Evolutionary conservation across 208 protist species (phyloP).

Genomic region (Trypanosoma congolense): DNA sequence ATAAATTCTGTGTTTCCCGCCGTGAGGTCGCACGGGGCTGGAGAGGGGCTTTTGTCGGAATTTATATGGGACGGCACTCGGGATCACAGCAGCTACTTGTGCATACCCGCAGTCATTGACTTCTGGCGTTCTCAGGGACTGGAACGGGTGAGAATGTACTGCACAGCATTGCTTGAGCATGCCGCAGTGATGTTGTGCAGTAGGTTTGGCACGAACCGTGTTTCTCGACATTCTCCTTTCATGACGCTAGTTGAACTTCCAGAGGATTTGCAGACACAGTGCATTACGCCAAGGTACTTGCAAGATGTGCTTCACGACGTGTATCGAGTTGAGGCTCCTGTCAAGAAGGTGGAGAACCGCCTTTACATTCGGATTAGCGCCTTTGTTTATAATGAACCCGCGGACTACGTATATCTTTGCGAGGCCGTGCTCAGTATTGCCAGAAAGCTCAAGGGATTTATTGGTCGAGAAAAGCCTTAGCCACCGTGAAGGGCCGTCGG

Average conservation of each 20-base stretch:
- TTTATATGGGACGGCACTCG: conserved; percentile 90
- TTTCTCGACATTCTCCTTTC: conserved; percentile 66
- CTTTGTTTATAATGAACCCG: conserved; percentile 86
- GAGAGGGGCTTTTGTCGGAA: conserved; percentile 80
- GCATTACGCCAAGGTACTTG: conserved; percentile 72
- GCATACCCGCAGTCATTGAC: conserved; percentile 66
- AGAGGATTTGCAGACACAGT: conserved; percentile 48
- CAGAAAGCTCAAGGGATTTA: conserved; percentile 18
- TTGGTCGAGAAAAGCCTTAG: too few relatives aligned
- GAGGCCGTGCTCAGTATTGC: conserved; percentile 65
- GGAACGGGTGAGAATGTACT: conserved; percentile 56
- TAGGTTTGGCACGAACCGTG: conserved; percentile 55
- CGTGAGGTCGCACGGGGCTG: conserved; percentile 83
- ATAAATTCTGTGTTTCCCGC: conserved; percentile 54
- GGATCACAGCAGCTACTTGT: conserved; percentile 82
- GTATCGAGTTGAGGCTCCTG: conserved; percentile 81
- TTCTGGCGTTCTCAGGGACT: conserved; percentile 71
- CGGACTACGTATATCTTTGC: conserved; percentile 78
- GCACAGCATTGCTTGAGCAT: conserved; percentile 34
- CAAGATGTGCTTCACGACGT: conserved; percentile 74
- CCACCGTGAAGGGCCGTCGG: too few relatives aligned
- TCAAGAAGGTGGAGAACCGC: conserved; percentile 76
- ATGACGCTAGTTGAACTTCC: conserved; percentile 88
- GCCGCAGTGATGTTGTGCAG: conserved; percentile 64
- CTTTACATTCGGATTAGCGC: conserved; percentile 83